Percentiles rank a stretch among this genome's conserved stretches.
These are phyloP conservation scores for Colletotrichum kahawae DNA, from an alignment of 2,329 filamentous ascomycete genomes.

Conservation along the genomic window DNA sequence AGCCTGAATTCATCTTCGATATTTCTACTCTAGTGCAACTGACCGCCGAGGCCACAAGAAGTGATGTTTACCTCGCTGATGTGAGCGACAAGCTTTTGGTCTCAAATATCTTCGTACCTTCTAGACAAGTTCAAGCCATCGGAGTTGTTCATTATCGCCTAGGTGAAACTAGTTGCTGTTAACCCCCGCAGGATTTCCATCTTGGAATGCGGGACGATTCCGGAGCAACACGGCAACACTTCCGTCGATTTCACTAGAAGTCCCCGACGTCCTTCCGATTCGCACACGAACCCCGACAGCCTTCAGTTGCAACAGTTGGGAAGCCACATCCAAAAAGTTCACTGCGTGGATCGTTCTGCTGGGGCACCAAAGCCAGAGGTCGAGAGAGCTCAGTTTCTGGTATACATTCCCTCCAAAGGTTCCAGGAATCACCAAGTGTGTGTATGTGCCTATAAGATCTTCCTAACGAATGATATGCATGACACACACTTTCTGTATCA, in stretches of 20 bases:
- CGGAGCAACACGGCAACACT: background rate
- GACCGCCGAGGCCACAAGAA: background rate
- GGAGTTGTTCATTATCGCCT: background rate
- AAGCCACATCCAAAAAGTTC: rapidly evolving
- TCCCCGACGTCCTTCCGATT: background rate
- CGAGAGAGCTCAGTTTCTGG: no score
- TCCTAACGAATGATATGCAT: no score
- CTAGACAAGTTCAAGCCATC: background rate
- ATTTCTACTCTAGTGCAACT: background rate
- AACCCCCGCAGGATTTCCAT: background rate
- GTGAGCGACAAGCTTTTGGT: background rate
- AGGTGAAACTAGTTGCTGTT: background rate
- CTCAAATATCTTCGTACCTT: rapidly evolving
- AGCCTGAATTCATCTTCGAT: background rate
- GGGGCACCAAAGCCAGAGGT: background rate
- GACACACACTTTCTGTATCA: no score
- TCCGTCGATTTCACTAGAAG: background rate
- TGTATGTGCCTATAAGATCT: no score
- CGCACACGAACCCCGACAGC: rapidly evolving
- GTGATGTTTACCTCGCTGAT: background rate
- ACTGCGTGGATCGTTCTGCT: background rate
- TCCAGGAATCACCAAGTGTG: no score
- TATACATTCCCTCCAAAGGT: no score
- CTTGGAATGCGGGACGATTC: background rate
- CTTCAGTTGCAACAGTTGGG: background rate